Evolutionary conservation across 805 yeast species (phyloP).

Genomic region (Kodamaea lidongshanica): DNA sequence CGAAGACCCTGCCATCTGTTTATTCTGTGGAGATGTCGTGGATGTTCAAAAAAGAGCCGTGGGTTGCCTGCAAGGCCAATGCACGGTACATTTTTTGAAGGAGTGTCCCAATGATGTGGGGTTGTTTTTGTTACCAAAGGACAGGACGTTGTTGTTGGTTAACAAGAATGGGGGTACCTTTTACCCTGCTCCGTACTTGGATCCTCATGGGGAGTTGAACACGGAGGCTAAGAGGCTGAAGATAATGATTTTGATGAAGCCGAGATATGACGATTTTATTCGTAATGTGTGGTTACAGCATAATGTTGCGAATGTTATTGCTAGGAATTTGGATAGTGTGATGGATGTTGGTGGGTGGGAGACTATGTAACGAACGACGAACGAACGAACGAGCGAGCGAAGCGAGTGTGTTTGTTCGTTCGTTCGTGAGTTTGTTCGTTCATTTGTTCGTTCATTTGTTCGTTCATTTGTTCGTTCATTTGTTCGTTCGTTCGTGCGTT

Average conservation of each 20-base stretch:
- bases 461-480: too few species aligned
- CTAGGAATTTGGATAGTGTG: slow-evolving; percentile 70
- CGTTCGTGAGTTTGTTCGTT: too few species aligned
- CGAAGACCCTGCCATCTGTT: slow-evolving; percentile 78
- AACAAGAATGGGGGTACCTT: slow-evolving; percentile 80
- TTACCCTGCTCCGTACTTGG: slow-evolving; percentile 75
- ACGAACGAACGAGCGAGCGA: too few species aligned
- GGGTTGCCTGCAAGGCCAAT: slow-evolving; percentile 62
- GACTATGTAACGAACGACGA: too few species aligned
- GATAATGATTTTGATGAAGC: slow-evolving; percentile 58
- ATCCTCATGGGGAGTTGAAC: slow-evolving; percentile 80
- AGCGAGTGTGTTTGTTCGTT: too few species aligned
- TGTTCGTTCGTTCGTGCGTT: too few species aligned
- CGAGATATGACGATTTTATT: slow-evolving; percentile 60
- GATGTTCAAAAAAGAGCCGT: slow-evolving; percentile 59
- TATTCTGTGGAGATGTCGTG: slow-evolving; percentile 69
- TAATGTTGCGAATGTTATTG: slow-evolving; percentile 68
- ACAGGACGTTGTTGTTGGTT: slow-evolving; percentile 55
- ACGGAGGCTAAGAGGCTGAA: slow-evolving; percentile 66
- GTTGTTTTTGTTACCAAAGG: slow-evolving; percentile 65
- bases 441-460: too few species aligned
- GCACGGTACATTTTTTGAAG: slow-evolving; percentile 61
- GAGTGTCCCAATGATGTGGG: slow-evolving; percentile 67
- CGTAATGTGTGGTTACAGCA: slow-evolving; percentile 72
- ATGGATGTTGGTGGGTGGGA: slow-evolving; percentile 96